Evolutionary conservation across 352 stramenopile genomes (phyloP), one percentile per base, ranked within the genome.

Genomic region (Phytophthora lateralis): DNA sequence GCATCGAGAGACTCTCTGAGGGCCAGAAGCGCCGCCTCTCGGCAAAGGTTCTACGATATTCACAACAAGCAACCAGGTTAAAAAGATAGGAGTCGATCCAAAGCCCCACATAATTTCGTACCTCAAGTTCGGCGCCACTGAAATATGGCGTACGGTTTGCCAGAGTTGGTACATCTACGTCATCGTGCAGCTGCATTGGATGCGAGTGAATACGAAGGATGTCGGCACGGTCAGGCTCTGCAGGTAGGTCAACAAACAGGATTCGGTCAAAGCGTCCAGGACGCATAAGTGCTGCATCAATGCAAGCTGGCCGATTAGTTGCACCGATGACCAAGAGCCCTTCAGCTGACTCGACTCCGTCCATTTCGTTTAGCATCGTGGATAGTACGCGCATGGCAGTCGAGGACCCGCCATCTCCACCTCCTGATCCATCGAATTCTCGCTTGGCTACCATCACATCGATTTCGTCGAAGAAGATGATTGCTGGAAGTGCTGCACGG

Each of bases 301-400:
- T 90, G 66, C 98, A 98, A 69, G 99, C 93, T 1, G 97, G 96
- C 49, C 95, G 90, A 73, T 99, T 99, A 11, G 97, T 99, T 9
- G 96, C 96, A 26, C 95, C 97, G 58, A 99, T 97, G 35, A 99
- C 96, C 29, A 99, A 85, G 5, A 99, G 69, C 4, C 86, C 97
- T 60, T 98, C 96, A 2, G 92, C 82, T 17, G 87, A 90, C 58
- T 98, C 95, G 32, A 99, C 95, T 30, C 96, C 97, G 67, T 99
- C 97, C 86, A 99, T 99, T 69, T 99, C 96, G 43, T 97, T 98
- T 14, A 99, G 77, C 71, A 99, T 90, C 44, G 97, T 98, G 35
- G 98, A 98, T 47, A 99, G 92, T 21, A 99, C 93, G 34, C 97
- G 91, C 62, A 89, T 73, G 9, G 89, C 72, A 7, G 91, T 90